phyloP scores from a whole-genome alignment of 306 rosid genomes.

The Abrus precatorius region DNA sequence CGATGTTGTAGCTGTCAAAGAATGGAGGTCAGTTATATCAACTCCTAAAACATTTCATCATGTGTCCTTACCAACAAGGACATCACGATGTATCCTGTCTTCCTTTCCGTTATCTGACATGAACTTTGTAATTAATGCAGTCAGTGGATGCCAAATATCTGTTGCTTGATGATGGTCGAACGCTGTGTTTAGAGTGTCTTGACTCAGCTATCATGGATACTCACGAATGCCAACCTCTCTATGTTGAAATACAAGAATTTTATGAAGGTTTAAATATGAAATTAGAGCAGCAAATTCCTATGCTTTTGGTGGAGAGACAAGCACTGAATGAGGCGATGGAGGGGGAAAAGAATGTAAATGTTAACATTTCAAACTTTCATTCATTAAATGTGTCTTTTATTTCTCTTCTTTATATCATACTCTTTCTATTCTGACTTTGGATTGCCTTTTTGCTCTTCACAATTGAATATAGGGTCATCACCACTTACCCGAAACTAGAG shows the following conservation, averaged over 20 bases:
- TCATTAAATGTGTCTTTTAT: background rate
- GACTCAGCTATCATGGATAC: constrained; percentile 98
- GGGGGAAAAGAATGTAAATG: constrained; percentile 87
- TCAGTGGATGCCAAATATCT: constrained; percentile 80
- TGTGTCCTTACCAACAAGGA: background rate
- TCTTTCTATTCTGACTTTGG: constrained; percentile 26
- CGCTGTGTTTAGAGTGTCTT: constrained; percentile 92
- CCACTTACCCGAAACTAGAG: constrained; percentile 96
- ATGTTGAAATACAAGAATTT: constrained; percentile 95
- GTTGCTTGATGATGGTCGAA: constrained; percentile 95
- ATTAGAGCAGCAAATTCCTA: constrained; percentile 95
- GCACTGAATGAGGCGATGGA: constrained; percentile 99
- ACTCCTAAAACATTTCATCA: constrained; percentile 32
- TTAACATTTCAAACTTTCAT: constrained; percentile 10
- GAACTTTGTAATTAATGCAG: constrained; percentile 68
- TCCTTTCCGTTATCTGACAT: constrained; percentile 40
- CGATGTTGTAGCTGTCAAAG: constrained; percentile 99
- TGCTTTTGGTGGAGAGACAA: constrained; percentile 99
- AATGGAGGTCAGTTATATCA: constrained; percentile 84
- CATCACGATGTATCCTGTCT: constrained; percentile 4
- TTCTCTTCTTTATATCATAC: background rate
- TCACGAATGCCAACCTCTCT: constrained; percentile 97
- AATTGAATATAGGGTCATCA: constrained; percentile 83
- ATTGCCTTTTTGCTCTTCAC: constrained; percentile 34
- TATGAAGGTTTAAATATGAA: constrained; percentile 96